A percentile compares a stretch with the other conserved stretches of the same genome.
phyloP scores from a whole-genome alignment of 257 asterid genomes.

The Handroanthus guayacan region DNA sequence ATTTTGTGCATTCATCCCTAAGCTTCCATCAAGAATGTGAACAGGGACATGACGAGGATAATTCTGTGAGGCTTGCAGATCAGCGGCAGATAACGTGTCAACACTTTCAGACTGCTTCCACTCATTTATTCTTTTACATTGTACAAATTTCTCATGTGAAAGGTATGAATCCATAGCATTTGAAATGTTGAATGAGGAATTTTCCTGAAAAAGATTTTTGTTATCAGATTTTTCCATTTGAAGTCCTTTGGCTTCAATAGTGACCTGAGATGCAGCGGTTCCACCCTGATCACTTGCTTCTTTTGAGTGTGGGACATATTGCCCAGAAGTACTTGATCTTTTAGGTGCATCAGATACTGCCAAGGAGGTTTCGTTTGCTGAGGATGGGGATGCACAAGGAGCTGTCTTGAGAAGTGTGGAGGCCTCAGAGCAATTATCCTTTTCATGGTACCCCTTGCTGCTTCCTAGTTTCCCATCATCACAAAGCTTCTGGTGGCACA shows the following conservation, averaged over 20 bases:
- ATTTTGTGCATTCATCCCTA: constrained; percentile 46
- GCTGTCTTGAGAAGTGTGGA: constrained; percentile 48
- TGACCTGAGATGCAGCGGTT: constrained; percentile 58
- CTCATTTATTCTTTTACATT: constrained; percentile 41
- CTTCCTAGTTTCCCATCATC: constrained; percentile 55
- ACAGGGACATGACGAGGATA: constrained; percentile 86
- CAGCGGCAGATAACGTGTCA: constrained; percentile 44
- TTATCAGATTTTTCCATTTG: constrained; percentile 45
- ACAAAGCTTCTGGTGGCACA: constrained; percentile 60
- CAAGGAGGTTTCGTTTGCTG: constrained; percentile 42
- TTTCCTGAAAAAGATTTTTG: constrained; percentile 51
- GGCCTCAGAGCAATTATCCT: constrained; percentile 52
- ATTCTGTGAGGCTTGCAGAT: constrained; percentile 54
- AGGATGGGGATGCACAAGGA: constrained; percentile 46
- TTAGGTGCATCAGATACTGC: constrained; percentile 46
- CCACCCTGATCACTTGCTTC: constrained; percentile 56
- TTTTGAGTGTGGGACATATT: constrained; percentile 52
- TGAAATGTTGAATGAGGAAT: constrained; percentile 44
- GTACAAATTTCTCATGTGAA: constrained; percentile 47
- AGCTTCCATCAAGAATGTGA: constrained; percentile 83
- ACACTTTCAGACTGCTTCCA: constrained; percentile 51
- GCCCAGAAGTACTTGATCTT: constrained; percentile 55
- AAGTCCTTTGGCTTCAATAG: constrained; percentile 55
- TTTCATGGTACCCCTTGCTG: constrained; percentile 47
- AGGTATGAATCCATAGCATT: constrained; percentile 43